Percentiles rank a stretch among this genome's conserved stretches.
Conservation (phyloP, 2,329 filamentous ascomycete species). For the Didymellaceae sp. region DNA sequence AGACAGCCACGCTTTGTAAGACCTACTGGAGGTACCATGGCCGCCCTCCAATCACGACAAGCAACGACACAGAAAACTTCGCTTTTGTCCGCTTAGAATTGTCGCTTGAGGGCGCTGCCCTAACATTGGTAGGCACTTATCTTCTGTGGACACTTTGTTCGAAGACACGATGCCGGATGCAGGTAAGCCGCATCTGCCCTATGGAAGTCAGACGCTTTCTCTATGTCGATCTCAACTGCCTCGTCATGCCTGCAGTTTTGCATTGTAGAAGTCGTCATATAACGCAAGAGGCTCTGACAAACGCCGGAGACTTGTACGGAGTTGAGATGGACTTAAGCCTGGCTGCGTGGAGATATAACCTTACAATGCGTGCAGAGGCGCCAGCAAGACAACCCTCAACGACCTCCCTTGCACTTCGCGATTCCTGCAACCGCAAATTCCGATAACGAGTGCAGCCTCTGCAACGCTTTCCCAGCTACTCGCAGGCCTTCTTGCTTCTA, state of each 20-base stretch:
- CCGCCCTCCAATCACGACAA: neutral
- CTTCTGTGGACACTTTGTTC: conserved; percentile 10
- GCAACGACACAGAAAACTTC: neutral
- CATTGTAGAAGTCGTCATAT: neutral
- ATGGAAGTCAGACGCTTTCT: neutral
- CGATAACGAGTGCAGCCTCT: neutral
- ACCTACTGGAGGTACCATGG: conserved; percentile 1
- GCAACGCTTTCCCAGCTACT: neutral
- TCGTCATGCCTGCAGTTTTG: conserved; percentile 1
- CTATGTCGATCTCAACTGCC: conserved; percentile 3
- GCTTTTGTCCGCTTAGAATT: conserved; percentile 3
- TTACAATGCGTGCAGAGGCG: conserved; percentile 1
- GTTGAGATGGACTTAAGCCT: conserved; percentile 15
- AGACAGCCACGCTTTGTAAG: conserved; percentile 12
- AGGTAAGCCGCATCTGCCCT: conserved; percentile 6
- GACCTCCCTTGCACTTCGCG: neutral
- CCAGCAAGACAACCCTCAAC: conserved; percentile 7
- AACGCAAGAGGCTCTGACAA: conserved; percentile 6
- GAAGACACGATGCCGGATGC: conserved; percentile 2
- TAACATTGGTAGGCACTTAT: conserved; percentile 6
- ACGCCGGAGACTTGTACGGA: conserved; percentile 5
- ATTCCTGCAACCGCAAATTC: neutral
- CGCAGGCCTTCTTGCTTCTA: neutral
- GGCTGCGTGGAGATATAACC: conserved; percentile 5
- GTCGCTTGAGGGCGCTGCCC: conserved; percentile 1